Conservation (phyloP, 805 yeast species). For the Candida endomychidarum region DNA sequence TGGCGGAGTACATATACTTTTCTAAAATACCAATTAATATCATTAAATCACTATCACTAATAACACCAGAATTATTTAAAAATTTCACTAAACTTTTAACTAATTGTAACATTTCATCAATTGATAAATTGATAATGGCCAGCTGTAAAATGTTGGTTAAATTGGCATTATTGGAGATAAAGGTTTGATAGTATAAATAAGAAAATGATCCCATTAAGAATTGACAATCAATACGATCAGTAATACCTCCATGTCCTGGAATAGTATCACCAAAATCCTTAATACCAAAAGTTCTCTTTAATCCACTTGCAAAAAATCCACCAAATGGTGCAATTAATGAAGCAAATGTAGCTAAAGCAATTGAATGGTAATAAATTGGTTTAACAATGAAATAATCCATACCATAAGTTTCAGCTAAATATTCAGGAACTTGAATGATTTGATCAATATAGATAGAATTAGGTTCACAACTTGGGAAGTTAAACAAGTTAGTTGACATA, state of each 20-base stretch:
- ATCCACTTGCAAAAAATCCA: constrained; percentile 97
- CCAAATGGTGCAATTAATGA: constrained; percentile 98
- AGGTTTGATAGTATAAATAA: constrained; percentile 89
- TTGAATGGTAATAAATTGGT: constrained; percentile 89
- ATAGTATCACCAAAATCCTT: constrained; percentile 98
- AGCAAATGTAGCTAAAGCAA: constrained; percentile 88
- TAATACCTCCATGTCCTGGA: constrained; percentile 98
- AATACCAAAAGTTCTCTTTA: constrained; percentile 92
- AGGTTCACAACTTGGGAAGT: constrained; percentile 70
- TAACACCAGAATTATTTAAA: constrained; percentile 35
- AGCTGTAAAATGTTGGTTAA: constrained; percentile 76
- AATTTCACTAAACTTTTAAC: constrained; percentile 59
- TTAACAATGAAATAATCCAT: constrained; percentile 57
- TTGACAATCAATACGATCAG: constrained; percentile 97
- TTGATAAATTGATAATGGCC: constrained; percentile 67
- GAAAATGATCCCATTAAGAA: constrained; percentile 96
- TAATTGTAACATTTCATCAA: constrained; percentile 63
- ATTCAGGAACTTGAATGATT: constrained; percentile 70
- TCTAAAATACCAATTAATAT: constrained; percentile 33
- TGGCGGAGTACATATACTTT: constrained; percentile 6
- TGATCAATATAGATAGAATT: constrained; percentile 90
- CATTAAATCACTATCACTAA: constrained; percentile 29
- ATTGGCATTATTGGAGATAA: constrained; percentile 71
- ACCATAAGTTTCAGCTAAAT: constrained; percentile 48
- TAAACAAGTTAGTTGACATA: constrained; percentile 59